Conservation (phyloP, 2,329 filamentous ascomycete genomes). For the Sporothrix globosa region DNA sequence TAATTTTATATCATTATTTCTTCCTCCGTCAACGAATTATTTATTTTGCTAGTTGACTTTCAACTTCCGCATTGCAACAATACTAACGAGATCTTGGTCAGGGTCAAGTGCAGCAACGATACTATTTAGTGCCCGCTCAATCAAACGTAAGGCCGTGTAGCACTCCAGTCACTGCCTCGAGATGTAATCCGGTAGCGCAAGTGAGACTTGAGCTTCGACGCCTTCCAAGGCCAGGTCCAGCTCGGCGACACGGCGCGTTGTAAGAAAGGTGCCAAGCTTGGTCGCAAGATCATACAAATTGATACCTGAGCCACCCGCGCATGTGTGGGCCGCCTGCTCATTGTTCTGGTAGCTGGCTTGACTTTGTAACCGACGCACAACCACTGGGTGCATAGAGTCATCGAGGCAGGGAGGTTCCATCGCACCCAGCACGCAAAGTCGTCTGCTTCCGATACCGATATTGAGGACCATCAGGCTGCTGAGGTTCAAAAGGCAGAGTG, state of each 20-base stretch:
- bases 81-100: slow-evolving; percentile 39
- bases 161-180: slow-evolving; percentile 52
- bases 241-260: slow-evolving; percentile 40
- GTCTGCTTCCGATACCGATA: no score
- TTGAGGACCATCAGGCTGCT: no score
- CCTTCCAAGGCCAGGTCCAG: not conserved
- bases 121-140: slow-evolving; percentile 47
- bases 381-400: slow-evolving; percentile 45
- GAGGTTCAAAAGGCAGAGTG: no score
- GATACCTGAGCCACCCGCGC: slow-evolving; percentile 57
- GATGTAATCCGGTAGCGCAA: no score
- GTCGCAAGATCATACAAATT: slow-evolving; percentile 49
- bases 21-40: no score
- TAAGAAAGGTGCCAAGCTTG: slow-evolving; percentile 54
- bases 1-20: no score
- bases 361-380: slow-evolving; percentile 48
- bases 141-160: slow-evolving; percentile 55
- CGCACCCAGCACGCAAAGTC: no score
- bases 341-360: slow-evolving; percentile 53
- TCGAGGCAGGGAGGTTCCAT: slow-evolving; percentile 34
- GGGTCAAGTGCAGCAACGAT: slow-evolving; percentile 50
- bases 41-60: no score
- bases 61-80: no score
- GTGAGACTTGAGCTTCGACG: not conserved
- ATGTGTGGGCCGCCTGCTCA: slow-evolving; percentile 54